Evolutionary conservation across 2,329 filamentous ascomycete species (phyloP), one percentile per base, ranked within the genome.

Genomic region (Cladophialophora yegresii): DNA sequence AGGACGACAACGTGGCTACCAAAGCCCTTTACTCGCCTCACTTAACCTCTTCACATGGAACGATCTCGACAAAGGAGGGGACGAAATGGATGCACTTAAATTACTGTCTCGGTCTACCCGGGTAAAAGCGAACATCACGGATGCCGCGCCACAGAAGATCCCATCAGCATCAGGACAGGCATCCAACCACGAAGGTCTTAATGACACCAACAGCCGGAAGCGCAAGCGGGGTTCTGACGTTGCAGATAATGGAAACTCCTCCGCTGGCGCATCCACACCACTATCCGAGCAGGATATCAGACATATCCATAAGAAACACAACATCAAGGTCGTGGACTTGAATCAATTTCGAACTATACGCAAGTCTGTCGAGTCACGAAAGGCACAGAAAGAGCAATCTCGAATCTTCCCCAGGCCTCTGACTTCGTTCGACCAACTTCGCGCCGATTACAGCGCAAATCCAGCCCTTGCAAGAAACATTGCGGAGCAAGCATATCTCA

Each of bases 271-370:
- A 10, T 20, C 45, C 28, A 4, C 3, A 8, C 36, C 22, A 12
- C 57, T 68, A 4, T 57, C 65, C n/a, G 65, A 68, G 47, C 61
- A 58, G n/a, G 86, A 93, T 74, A 88, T 90, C 71, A 88, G 89
- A 71, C 85, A 88, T 65, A 81, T 93, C 10, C 78, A 96, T 66
- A 87, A 88, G 66, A 89, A 87, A 62, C 92, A 96, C 77, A 90
- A 92, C 68, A 82, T 97, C 69, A 96, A 96, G 76, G 84, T 96
- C 45, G 91, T 90, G 0, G 80, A 96, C 55, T 79, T 96, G n/a
- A 26, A 82, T 82, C 49, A 72, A 79, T 47, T 77, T 77, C 53
- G 73, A 72, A 54, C 68, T 67, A 9, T 67, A 61, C 59, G 71
- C 70, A 60, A 69, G 51, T 40, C 16, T 55, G 68, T 61, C 63